Percentiles rank a stretch among this genome's conserved stretches.
Conservation (phyloP, 2,329 filamentous ascomycete genomes). For the Chaetothyriales sp. region DNA sequence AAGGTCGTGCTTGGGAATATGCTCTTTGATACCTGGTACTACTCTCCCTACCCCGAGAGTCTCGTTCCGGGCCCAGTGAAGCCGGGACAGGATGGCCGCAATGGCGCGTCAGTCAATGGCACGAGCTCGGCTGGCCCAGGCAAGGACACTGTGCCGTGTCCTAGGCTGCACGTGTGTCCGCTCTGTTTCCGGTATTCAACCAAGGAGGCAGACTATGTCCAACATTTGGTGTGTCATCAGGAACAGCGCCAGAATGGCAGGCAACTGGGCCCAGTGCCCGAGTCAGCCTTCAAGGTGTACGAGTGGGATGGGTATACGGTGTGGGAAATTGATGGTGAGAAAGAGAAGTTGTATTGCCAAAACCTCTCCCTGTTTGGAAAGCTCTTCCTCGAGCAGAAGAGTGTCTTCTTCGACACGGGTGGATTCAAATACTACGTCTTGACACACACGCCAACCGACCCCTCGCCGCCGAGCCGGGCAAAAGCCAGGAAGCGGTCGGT, state of each 20-base stretch:
- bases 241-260: constrained; percentile 5
- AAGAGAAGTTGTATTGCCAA: constrained; percentile 79
- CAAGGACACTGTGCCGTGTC: constrained; percentile 5
- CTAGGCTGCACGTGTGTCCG: constrained; percentile 49
- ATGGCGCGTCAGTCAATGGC: constrained; percentile 4
- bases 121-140: neutral
- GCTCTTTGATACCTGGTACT: constrained; percentile 81
- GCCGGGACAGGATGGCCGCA: constrained; percentile 4
- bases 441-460: constrained; percentile 43
- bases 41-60: constrained; percentile 71
- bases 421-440: constrained; percentile 92
- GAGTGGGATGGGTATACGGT: constrained; percentile 66
- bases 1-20: constrained; percentile 74
- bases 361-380: constrained; percentile 94
- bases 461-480: constrained; percentile 5
- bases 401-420: constrained; percentile 90
- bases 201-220: constrained; percentile 24
- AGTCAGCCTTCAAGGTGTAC: constrained; percentile 63
- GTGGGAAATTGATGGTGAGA: constrained; percentile 83
- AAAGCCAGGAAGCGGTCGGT: constrained; percentile 11
- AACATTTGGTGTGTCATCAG: constrained; percentile 37
- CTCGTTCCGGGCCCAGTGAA: constrained; percentile 11
- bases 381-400: constrained; percentile 95
- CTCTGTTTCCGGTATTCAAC: constrained; percentile 85
- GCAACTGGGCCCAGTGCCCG: constrained; percentile 20